Evolutionary conservation across 345 rosid species (phyloP), one percentile per base, ranked within the genome.

Genomic region (Euphorbia lathyris): DNA sequence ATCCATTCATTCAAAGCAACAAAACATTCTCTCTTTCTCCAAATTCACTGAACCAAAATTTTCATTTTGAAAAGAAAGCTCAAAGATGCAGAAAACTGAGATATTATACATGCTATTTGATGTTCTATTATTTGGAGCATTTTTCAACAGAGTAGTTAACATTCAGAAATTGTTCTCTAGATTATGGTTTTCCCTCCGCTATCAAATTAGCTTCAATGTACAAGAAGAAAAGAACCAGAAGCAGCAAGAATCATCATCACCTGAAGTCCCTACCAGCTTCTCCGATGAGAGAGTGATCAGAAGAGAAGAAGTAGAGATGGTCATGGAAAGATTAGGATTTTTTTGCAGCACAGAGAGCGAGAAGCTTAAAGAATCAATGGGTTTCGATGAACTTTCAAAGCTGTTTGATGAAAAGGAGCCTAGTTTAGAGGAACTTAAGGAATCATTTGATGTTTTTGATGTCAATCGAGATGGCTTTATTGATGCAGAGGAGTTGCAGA

Each of bases 371-470:
- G 80, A 74, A 65, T 53, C 29, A 7, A 76, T 78, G 66, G 74
- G 75, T 66, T 67, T 79, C 19, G 51, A 78, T 53, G 90, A 84
- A 68, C 67, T 90, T 74, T 66, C 81, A 0, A 71, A 74, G 82
- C 56, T 90, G 77, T 90, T 93, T 76, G 90, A 85, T 38, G 96
- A 93, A 82, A 72, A 82, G 73, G 96, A 87, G 79, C 93, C 93
- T 0, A 90, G 98, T 71, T 68, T 86, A 75, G 89, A 83, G 66
- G 98, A 93, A 73, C 68, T 86, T 70, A 90, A 86, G 78, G 86
- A 84, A 70, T 87, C 93, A 70, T 93, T 93, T 73, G 81, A 84
- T 53, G 96, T 89, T 64, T 93, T 88, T 78, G 97, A 93, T 83
- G 82, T 75, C 73, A 87, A 93, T 68, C 74, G 79, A 78, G 96